These are phyloP conservation scores for Claviceps fusiformis DNA, from an alignment of 2,329 filamentous ascomycete genomes.

Conservation along the genomic window DNA sequence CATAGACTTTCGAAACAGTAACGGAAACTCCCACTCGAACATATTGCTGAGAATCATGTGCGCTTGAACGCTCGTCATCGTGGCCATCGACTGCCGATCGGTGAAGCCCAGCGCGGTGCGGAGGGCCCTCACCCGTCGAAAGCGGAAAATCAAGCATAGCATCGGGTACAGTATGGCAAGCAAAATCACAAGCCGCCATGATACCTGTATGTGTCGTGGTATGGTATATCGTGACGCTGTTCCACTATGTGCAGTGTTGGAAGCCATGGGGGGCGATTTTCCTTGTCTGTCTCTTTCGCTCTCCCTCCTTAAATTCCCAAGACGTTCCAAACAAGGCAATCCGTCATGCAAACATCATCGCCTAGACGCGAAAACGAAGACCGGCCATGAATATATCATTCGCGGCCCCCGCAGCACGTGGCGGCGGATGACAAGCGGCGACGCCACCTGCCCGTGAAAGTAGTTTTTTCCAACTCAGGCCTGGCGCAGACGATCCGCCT, in stretches of 20 bases:
- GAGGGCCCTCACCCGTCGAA: conserved; percentile 16
- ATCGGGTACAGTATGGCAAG: conserved; percentile 17
- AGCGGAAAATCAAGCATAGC: conserved; percentile 24
- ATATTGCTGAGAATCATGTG: conserved; percentile 27
- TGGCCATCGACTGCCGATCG: conserved; percentile 21
- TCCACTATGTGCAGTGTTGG: background rate
- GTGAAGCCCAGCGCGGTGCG: conserved; percentile 15
- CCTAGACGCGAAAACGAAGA: too few relatives aligned
- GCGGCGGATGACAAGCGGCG: too few relatives aligned
- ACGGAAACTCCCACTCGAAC: conserved; percentile 23
- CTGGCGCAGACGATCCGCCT: too few relatives aligned
- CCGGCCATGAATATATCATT: too few relatives aligned
- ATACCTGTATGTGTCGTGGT: background rate
- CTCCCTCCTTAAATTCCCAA: background rate
- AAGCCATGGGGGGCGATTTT: background rate
- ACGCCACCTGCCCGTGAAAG: too few relatives aligned
- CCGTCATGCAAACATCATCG: too few relatives aligned
- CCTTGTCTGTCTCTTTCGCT: background rate
- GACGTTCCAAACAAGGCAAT: too few relatives aligned
- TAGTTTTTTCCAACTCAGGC: too few relatives aligned
- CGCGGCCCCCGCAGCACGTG: too few relatives aligned
- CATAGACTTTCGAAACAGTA: conserved; percentile 22
- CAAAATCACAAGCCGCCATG: conserved; percentile 1
- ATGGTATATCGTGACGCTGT: background rate
- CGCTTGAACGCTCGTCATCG: conserved; percentile 31